Percentiles rank a stretch among this genome's conserved stretches.
These are phyloP conservation scores for Austroboletus rostrupii DNA, from an alignment of 1,284 basidiomycete genomes.

Conservation along the genomic window DNA sequence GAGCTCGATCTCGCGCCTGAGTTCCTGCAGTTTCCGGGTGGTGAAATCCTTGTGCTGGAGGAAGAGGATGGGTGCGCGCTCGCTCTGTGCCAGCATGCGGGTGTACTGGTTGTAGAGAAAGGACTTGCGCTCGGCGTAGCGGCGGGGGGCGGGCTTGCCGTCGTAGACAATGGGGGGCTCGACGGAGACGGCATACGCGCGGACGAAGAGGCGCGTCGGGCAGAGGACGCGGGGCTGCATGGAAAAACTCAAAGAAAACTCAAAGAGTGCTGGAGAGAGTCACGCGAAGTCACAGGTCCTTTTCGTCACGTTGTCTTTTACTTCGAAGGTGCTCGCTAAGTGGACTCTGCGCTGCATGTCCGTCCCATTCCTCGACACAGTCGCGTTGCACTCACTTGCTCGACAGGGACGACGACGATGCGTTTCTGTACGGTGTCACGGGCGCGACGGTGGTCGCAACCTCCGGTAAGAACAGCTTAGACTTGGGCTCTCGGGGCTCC, in stretches of 20 bases:
- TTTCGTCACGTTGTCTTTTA: constrained; percentile 29
- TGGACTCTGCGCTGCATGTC: constrained; percentile 27
- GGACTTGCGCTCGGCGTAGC: constrained; percentile 68
- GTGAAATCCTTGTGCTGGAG: constrained; percentile 70
- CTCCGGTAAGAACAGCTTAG: constrained; percentile 43
- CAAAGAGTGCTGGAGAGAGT: constrained; percentile 1
- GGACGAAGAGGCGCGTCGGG: constrained; percentile 20
- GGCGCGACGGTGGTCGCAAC: constrained; percentile 35
- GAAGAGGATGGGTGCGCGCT: constrained; percentile 59
- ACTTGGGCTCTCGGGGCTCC: constrained; percentile 19
- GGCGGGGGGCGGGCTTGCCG: constrained; percentile 52
- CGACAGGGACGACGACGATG: constrained; percentile 66
- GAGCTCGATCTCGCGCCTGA: constrained; percentile 59
- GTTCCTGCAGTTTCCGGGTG: constrained; percentile 55
- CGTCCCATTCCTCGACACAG: constrained; percentile 21
- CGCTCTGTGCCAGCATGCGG: constrained; percentile 53
- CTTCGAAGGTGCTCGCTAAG: constrained; percentile 18
- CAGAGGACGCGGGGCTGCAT: constrained; percentile 8
- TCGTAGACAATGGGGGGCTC: constrained; percentile 48
- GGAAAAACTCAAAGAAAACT: neutral
- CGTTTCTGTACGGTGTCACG: constrained; percentile 67
- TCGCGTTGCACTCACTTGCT: constrained; percentile 24
- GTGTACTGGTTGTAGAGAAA: constrained; percentile 74
- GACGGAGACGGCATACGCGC: constrained; percentile 57
- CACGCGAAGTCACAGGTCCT: constrained; percentile 19